Evolutionary conservation across 495 filamentous ascomycete species (phyloP).

Genomic region (Acidiella bohemica): DNA sequence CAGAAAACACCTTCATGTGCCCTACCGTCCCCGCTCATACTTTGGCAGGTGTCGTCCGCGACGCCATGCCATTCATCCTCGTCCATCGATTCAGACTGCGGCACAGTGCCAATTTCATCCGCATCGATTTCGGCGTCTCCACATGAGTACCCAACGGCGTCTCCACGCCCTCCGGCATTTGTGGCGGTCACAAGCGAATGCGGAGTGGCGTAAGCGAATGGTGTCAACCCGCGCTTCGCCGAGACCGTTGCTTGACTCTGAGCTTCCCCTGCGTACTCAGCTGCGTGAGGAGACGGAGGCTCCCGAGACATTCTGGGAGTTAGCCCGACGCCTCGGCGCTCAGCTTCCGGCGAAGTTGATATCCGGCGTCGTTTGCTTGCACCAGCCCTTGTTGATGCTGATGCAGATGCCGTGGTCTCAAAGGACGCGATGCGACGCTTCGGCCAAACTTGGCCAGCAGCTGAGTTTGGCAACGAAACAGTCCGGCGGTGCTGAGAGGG

Average conservation of each 20-base stretch:
- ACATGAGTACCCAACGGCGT: constrained; percentile 4
- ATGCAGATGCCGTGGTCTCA: constrained; percentile 6
- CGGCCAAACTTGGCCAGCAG: constrained; percentile 17
- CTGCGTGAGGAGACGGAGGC: constrained; percentile 20
- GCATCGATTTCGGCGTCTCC: constrained; percentile 15
- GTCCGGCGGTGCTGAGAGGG: constrained; percentile 24
- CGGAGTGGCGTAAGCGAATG: constrained; percentile 40
- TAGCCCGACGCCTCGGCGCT: constrained; percentile 16
- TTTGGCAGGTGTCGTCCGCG: constrained; percentile 6
- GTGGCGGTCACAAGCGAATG: constrained; percentile 31
- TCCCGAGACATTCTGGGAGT: constrained; percentile 22
- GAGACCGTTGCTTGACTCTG: constrained; percentile 8
- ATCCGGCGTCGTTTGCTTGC: constrained; percentile 15
- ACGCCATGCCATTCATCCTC: constrained; percentile 21
- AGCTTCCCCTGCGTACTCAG: constrained; percentile 19
- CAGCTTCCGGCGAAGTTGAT: constrained; percentile 17
- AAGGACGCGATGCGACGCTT: constrained; percentile 31
- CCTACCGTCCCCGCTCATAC: no score
- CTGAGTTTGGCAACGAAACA: constrained; percentile 34
- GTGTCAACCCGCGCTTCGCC: constrained; percentile 31
- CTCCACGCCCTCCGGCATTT: constrained; percentile 1
- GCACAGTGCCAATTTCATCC: constrained; percentile 6
- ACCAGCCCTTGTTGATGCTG: no score
- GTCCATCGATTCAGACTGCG: constrained; percentile 1
- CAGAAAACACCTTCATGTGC: no score